Base-by-base conservation (phyloP, 2,329 filamentous ascomycete genomes). In the Colletotrichum coccodes region DNA sequence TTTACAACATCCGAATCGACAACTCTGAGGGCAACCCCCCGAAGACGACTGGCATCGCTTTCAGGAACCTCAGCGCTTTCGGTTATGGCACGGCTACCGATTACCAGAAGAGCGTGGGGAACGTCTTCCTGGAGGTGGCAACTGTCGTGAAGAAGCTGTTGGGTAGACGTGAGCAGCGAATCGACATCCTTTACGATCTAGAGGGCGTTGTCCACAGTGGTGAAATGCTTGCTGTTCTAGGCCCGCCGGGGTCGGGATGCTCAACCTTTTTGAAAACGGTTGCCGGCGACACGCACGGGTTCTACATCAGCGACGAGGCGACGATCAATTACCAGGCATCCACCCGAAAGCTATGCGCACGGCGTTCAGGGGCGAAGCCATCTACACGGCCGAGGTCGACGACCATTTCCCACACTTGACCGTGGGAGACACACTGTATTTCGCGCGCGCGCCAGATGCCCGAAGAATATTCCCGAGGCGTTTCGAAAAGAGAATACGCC, bases 221-320 rank as follows among this genome's bases (percentile, higher is more conserved):
- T 16, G 87, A 89, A 79, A 85, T 89, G 83, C 77, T 89, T 32
- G 82, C 87, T 18, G 87, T 89, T 9, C 81, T 89, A 2, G 87
- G 87, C 12, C 86, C 86, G 49, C 87, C 88, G 3, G 81, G 81
- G 3, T 75, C 77, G 0, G 88, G 88, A n/a, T 93, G 91, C 72
- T 90, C 90, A 11, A 92, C 91, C 0, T 89, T 93, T 71, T 80
- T 93, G 54, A 92, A 91, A 75, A 89, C 89, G 0, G 82, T 91
- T 56, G 84, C 89, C 7, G 89, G 90, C 57, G 88, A 91, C 73
- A 89, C 87, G 0, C 85, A 90, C 68, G 90, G 90, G 14, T 86
- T 91, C 72, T 82, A 83, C 50, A 16, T 71, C 32, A 34, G 46
- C 44, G 54, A 68, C 5, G 56, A 50, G 16, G 58, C 70, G 1